Percentiles rank a stretch among this genome's conserved stretches.
These are phyloP conservation scores for Metarhizium humberi DNA, from an alignment of 2,329 filamentous ascomycete genomes.

Conservation along the genomic window DNA sequence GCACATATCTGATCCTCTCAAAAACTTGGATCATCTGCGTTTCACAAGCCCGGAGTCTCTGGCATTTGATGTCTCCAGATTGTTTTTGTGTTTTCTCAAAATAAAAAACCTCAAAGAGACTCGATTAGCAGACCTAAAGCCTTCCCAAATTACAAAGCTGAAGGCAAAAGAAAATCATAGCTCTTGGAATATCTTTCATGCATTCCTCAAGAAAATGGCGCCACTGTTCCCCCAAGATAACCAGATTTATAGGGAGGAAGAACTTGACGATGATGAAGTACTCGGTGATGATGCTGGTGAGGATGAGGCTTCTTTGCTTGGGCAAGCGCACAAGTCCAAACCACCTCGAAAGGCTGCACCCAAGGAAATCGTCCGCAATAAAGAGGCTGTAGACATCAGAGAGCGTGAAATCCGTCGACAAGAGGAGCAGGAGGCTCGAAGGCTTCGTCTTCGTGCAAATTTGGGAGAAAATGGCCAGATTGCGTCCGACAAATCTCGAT, in stretches of 20 bases:
- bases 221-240: slow-evolving; percentile 21
- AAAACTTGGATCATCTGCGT: slow-evolving; percentile 6
- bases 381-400: slow-evolving; percentile 39
- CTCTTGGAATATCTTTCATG: slow-evolving; percentile 15
- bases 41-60: slow-evolving; percentile 7
- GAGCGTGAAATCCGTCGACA: slow-evolving; percentile 44
- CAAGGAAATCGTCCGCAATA: slow-evolving; percentile 27
- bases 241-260: slow-evolving; percentile 21
- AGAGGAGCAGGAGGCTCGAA: slow-evolving; percentile 44
- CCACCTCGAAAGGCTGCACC: slow-evolving; percentile 10
- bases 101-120: slow-evolving; percentile 14
- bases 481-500: slow-evolving; percentile 33
- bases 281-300: slow-evolving; percentile 9
- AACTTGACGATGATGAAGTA: slow-evolving; percentile 9
- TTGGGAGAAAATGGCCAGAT: slow-evolving; percentile 33
- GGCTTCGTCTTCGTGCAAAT: slow-evolving; percentile 34
- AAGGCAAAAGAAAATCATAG: slow-evolving; percentile 11
- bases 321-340: slow-evolving; percentile 6
- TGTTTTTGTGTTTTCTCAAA: slow-evolving; percentile 21
- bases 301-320: slow-evolving; percentile 3
- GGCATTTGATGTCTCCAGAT: slow-evolving; percentile 20
- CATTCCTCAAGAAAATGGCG: slow-evolving; percentile 17
- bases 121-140: slow-evolving; percentile 2
- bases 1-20: slow-evolving; percentile 9
- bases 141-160: slow-evolving; percentile 10